Evolutionary conservation across 768 basidiomycete genomes (phyloP).

Genomic region (Kwoniella europaea): DNA sequence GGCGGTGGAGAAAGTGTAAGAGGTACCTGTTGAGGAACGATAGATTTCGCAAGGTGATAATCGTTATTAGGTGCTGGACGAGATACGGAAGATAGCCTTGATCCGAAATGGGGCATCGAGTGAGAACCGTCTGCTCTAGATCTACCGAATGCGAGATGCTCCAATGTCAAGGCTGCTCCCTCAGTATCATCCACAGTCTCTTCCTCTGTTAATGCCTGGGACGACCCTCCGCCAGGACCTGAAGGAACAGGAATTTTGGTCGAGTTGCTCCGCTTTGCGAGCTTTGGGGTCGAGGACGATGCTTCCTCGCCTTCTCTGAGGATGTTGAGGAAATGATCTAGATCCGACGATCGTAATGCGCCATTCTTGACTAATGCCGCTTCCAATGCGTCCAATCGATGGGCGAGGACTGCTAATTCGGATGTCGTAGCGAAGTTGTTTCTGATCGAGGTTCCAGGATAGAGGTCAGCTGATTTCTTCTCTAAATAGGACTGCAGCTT

Average conservation of each 20-base stretch:
- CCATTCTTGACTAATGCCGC: slow-evolving; percentile 48
- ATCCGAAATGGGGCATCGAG: slow-evolving; percentile 45
- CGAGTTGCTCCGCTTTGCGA: slow-evolving; percentile 2
- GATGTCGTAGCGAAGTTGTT: slow-evolving; percentile 43
- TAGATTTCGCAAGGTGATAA: slow-evolving; percentile 43
- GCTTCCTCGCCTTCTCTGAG: slow-evolving; percentile 9
- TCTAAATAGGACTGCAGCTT: no score
- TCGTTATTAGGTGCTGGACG: slow-evolving; percentile 45
- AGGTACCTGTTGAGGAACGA: slow-evolving; percentile 15
- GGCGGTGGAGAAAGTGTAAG: not conserved
- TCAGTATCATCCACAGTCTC: slow-evolving; percentile 54
- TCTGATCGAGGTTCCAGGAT: slow-evolving; percentile 7
- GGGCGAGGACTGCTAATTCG: slow-evolving; percentile 50
- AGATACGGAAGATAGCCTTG: slow-evolving; percentile 19
- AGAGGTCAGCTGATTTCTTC: not conserved
- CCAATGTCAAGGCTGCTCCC: slow-evolving; percentile 55
- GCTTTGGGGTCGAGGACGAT: not conserved
- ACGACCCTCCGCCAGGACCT: not conserved
- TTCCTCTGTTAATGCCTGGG: slow-evolving; percentile 16
- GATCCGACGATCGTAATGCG: slow-evolving; percentile 43
- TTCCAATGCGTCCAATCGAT: slow-evolving; percentile 55
- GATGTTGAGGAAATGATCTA: slow-evolving; percentile 46
- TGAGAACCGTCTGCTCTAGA: slow-evolving; percentile 41
- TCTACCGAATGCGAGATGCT: slow-evolving; percentile 57
- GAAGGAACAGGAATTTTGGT: not conserved